These are phyloP conservation scores for Candida dajiaensis DNA, from an alignment of 805 yeast genomes.

Conservation along the genomic window DNA sequence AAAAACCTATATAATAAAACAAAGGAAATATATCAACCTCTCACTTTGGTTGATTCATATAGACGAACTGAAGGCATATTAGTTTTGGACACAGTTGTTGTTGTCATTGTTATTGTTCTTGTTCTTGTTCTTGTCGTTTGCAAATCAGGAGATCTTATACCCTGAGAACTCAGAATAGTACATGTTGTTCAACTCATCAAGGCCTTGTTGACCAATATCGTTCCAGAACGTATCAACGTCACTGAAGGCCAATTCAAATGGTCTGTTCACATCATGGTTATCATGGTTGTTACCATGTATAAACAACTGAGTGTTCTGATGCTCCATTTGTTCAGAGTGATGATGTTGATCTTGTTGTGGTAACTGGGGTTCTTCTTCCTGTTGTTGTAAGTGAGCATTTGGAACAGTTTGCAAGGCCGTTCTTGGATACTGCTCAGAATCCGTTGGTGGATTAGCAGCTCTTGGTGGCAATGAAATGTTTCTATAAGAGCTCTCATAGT, in stretches of 20 bases:
- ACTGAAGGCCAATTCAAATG: conserved; percentile 14
- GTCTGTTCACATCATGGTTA: conserved; percentile 4
- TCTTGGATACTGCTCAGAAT: neutral
- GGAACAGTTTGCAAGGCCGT: neutral
- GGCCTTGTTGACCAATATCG: conserved; percentile 23
- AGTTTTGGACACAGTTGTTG: neutral
- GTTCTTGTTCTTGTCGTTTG: neutral
- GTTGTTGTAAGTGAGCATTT: neutral
- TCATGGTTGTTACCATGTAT: neutral
- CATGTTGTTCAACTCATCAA: conserved; percentile 23
- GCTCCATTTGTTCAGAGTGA: neutral
- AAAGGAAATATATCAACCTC: neutral
- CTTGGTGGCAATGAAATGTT: conserved; percentile 5
- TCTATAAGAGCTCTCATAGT: neutral
- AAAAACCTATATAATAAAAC: neutral
- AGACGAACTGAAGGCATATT: neutral
- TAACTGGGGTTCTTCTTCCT: neutral
- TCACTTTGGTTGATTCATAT: neutral
- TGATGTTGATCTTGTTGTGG: neutral
- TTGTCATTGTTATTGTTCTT: neutral
- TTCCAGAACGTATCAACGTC: conserved; percentile 22
- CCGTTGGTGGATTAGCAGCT: conserved; percentile 8
- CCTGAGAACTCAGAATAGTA: conserved; percentile 24
- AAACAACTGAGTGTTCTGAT: neutral
- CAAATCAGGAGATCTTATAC: conserved; percentile 14